phyloP scores from a whole-genome alignment of 306 rosid genomes.

The Arachis hypogaea region DNA sequence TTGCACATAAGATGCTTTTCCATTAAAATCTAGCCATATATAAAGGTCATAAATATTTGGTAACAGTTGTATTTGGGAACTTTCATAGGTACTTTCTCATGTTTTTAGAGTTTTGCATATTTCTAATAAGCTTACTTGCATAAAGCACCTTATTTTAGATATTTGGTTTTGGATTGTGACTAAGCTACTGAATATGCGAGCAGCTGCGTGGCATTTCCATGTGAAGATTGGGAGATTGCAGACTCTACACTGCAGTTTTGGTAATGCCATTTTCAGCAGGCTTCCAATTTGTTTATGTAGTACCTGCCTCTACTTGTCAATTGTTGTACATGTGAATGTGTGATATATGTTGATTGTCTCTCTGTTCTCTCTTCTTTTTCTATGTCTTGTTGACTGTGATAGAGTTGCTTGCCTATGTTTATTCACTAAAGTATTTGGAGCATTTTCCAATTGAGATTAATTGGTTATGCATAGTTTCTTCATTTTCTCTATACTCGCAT shows the following conservation, averaged over 20 bases:
- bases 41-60: conserved; percentile 18
- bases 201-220: conserved; percentile 93
- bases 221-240: conserved; percentile 97
- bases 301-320: conserved; percentile 21
- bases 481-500: conserved; percentile 20
- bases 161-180: conserved; percentile 30
- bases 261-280: conserved; percentile 52
- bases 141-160: conserved; percentile 35
- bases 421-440: conserved; percentile 9
- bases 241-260: conserved; percentile 95
- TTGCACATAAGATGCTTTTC: conserved; percentile 11
- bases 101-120: conserved; percentile 10
- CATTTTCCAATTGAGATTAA: conserved; percentile 29
- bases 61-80: conserved; percentile 33
- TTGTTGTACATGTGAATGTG: conserved; percentile 32
- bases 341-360: conserved; percentile 24
- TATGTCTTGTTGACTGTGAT: background rate
- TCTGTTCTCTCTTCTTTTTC: conserved; percentile 20
- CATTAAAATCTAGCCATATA: conserved; percentile 17
- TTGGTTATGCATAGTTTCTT: conserved; percentile 16
- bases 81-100: conserved; percentile 7
- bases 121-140: conserved; percentile 34
- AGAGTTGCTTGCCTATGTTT: conserved; percentile 5
- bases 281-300: conserved; percentile 25
- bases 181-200: conserved; percentile 44